Conservation (phyloP, 768 basidiomycete genomes). For the Boletus tylopilopsis region DNA sequence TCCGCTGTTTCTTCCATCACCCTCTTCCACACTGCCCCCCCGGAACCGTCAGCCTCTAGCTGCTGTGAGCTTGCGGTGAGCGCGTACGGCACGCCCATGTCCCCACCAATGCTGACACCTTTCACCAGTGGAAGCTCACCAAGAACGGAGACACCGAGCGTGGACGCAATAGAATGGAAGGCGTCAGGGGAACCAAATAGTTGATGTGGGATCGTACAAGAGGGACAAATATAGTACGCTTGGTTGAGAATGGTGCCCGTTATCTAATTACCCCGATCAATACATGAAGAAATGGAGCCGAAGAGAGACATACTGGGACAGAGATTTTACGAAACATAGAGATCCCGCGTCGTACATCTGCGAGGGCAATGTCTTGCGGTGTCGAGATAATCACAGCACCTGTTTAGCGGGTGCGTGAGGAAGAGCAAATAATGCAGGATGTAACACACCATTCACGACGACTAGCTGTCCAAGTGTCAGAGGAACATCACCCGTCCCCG, state of each 20-base stretch:
- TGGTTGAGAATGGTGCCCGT: constrained; percentile 86
- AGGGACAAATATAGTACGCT: constrained; percentile 75
- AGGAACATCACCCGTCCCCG: constrained; percentile 95
- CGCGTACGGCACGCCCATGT: constrained; percentile 58
- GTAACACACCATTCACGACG: constrained; percentile 67
- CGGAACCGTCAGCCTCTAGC: constrained; percentile 20
- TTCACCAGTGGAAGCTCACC: constrained; percentile 81
- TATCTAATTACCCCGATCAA: constrained; percentile 48
- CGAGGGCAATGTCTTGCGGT: constrained; percentile 89
- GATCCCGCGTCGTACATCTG: constrained; percentile 90
- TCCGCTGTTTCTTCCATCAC: constrained; percentile 29
- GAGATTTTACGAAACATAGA: constrained; percentile 87
- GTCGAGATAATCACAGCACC: constrained; percentile 94
- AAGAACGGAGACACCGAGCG: constrained; percentile 60
- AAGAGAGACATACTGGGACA: constrained; percentile 65
- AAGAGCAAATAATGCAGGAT: neutral
- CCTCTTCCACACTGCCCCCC: constrained; percentile 30
- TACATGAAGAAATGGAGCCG: neutral
- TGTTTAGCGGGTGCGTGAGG: constrained; percentile 27
- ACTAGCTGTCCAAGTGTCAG: constrained; percentile 89
- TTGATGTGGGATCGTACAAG: constrained; percentile 59
- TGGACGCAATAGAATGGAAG: constrained; percentile 57
- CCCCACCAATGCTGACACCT: constrained; percentile 68
- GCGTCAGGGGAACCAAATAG: constrained; percentile 67
- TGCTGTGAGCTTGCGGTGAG: constrained; percentile 22